phyloP scores from a whole-genome alignment of 2,329 filamentous ascomycete species.

The Ophiostoma piceae region DNA sequence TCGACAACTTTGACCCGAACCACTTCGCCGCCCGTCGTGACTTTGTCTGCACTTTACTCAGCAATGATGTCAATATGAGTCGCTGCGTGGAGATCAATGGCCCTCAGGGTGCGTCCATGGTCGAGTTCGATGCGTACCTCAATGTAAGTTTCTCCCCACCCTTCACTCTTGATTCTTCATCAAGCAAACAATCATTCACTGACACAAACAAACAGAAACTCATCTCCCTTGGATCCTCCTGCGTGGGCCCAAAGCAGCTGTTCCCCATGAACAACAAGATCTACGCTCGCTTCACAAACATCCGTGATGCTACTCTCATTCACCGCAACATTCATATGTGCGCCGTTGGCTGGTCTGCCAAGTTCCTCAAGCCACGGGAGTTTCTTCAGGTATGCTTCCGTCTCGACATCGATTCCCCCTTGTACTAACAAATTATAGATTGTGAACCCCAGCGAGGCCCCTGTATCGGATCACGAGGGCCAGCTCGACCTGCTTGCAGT shows the following conservation, averaged over 20 bases:
- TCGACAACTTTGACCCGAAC: slow-evolving; percentile 25
- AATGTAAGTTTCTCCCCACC: slow-evolving; percentile 36
- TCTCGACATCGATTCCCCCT: not conserved
- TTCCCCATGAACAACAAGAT: slow-evolving; percentile 40
- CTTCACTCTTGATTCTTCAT: not conserved
- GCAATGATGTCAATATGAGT: slow-evolving; percentile 44
- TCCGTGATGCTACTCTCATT: slow-evolving; percentile 53
- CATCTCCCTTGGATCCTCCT: slow-evolving; percentile 34
- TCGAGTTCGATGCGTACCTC: slow-evolving; percentile 43
- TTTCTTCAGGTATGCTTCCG: slow-evolving; percentile 38
- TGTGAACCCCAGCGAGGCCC: slow-evolving; percentile 31
- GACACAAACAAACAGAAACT: slow-evolving; percentile 38
- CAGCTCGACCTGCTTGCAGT: slow-evolving; percentile 49
- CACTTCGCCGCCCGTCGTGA: slow-evolving; percentile 26
- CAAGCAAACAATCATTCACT: not conserved
- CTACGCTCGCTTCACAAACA: slow-evolving; percentile 54
- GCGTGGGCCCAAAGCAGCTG: slow-evolving; percentile 39
- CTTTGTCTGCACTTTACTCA: slow-evolving; percentile 38
- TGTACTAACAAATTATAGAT: slow-evolving; percentile 27
- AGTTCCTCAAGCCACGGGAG: slow-evolving; percentile 42
- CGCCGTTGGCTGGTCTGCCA: slow-evolving; percentile 44
- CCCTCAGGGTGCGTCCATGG: slow-evolving; percentile 31
- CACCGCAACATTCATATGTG: slow-evolving; percentile 43
- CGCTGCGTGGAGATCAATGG: slow-evolving; percentile 41
- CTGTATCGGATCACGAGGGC: slow-evolving; percentile 47